phyloP scores from a whole-genome alignment of 805 yeast species.

The Torulaspora franciscae region DNA sequence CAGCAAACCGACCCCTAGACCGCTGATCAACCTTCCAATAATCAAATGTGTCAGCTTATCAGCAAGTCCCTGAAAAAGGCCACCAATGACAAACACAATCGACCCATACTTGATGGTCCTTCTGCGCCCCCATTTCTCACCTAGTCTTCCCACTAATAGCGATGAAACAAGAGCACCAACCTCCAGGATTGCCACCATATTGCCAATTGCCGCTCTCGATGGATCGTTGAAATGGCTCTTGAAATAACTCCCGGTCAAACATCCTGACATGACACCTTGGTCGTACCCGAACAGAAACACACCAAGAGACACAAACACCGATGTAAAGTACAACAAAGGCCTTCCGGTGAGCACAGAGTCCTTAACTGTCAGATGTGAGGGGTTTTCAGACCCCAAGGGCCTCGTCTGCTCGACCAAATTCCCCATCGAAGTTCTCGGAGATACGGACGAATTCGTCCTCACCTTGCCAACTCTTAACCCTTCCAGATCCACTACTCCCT shows the following conservation, averaged over 20 bases:
- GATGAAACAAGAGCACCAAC: constrained; percentile 83
- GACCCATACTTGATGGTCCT: constrained; percentile 79
- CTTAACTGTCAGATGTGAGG: constrained; percentile 16
- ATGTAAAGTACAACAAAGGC: constrained; percentile 36
- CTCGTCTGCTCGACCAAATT: constrained; percentile 8
- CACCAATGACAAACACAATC: constrained; percentile 70
- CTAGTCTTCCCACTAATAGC: constrained; percentile 67
- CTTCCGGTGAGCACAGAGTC: constrained; percentile 22
- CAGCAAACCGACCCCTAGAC: constrained; percentile 81
- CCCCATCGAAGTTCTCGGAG: constrained; percentile 7
- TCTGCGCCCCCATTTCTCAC: constrained; percentile 76
- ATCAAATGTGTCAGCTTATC: constrained; percentile 51
- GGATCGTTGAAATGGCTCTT: constrained; percentile 68
- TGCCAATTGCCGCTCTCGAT: constrained; percentile 67
- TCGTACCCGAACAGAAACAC: constrained; percentile 75
- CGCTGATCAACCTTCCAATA: constrained; percentile 72
- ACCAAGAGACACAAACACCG: constrained; percentile 39
- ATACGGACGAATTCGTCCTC: constrained; percentile 7
- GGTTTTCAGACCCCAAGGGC: constrained; percentile 10
- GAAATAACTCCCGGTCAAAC: constrained; percentile 70
- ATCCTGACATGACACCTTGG: constrained; percentile 88
- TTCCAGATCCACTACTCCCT: not conserved
- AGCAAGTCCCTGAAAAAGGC: constrained; percentile 63
- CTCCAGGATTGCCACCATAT: constrained; percentile 84
- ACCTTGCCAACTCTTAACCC: not conserved